These are phyloP conservation scores for Ceratocystis lukuohia DNA, from an alignment of 2,329 filamentous ascomycete genomes.

Conservation along the genomic window DNA sequence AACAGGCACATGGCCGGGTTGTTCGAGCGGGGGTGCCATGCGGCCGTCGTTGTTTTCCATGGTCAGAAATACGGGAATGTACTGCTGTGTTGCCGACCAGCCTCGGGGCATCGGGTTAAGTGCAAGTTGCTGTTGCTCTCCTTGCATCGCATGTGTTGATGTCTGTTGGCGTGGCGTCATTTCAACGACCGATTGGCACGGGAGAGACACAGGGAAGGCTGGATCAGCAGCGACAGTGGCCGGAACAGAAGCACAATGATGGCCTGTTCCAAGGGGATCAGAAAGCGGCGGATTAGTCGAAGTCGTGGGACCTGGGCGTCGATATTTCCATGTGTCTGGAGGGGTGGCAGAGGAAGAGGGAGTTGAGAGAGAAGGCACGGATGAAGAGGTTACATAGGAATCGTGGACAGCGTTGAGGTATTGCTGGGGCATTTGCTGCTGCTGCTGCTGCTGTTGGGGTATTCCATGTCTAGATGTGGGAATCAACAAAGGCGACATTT, in stretches of 20 bases:
- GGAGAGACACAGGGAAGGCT: conserved; percentile 10
- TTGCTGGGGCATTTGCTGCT: conserved; percentile 1
- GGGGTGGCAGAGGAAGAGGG: conserved; percentile 11
- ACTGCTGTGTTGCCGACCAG: conserved; percentile 4
- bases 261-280: neutral
- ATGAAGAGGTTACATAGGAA: neutral
- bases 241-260: conserved; percentile 3
- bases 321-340: conserved; percentile 14
- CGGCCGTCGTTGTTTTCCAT: neutral
- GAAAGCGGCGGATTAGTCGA: neutral
- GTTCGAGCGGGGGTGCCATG: neutral
- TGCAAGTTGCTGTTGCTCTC: neutral
- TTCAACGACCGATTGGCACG: conserved; percentile 8
- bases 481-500: conserved; percentile 16
- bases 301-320: neutral
- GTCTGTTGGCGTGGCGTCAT: neutral
- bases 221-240: neutral
- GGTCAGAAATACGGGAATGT: conserved; percentile 7
- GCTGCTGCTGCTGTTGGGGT: neutral
- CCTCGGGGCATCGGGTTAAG: neutral
- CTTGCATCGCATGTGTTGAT: neutral
- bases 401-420: neutral
- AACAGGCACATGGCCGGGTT: neutral
- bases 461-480: neutral
- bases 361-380: neutral